Base-by-base conservation (phyloP, 106 monocot species). In the Triglochin maritima region DNA sequence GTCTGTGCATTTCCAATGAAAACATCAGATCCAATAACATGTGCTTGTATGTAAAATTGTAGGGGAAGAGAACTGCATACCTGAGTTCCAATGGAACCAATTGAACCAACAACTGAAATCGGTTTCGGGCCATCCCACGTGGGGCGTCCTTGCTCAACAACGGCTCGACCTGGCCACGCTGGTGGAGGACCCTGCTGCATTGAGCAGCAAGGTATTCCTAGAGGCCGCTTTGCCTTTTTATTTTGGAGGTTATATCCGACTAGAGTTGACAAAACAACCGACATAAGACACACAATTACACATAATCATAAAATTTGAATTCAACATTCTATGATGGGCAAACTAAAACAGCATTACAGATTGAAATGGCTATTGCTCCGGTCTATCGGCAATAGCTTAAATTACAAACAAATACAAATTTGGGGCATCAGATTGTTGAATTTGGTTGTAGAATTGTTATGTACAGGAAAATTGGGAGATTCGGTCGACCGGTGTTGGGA, bases 41-140 rank as follows among this genome's bases (percentile, higher is more conserved):
- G 12, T 53, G 12, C 17, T 14, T 57, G 17, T 10, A 57, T 57
- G 17, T 57, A 57, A 12, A 57, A 57, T 29, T 44, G 17, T 61
- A 7, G 4, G 16, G n/a, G 67, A 53, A 7, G 46, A 47, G 17
- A 46, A 57, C 59, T 43, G 47, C 3, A 42, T 67, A 87, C 95
- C 95, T 95, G 95, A 67, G 95, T 95, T 71, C 95, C 95, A 62
- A 95, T 90, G 9, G 95, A 95, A 60, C 95, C 95, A 53, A 90
- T 95, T 46, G 95, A 95, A 41, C 95, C 95, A 44, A 95, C 80
- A 46, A 95, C 82, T 9, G 95, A 87, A 67, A 95, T 87, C 41
- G 87, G 95, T 62, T 95, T 95, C 3, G 85, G 87, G 46, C 83
- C 81, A 66, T 95, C 90, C 95, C 87, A 87, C 45, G 77, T 58